These are phyloP conservation scores for Trichosporon coremiiforme DNA, from an alignment of 1,284 basidiomycete genomes.

Conservation along the genomic window DNA sequence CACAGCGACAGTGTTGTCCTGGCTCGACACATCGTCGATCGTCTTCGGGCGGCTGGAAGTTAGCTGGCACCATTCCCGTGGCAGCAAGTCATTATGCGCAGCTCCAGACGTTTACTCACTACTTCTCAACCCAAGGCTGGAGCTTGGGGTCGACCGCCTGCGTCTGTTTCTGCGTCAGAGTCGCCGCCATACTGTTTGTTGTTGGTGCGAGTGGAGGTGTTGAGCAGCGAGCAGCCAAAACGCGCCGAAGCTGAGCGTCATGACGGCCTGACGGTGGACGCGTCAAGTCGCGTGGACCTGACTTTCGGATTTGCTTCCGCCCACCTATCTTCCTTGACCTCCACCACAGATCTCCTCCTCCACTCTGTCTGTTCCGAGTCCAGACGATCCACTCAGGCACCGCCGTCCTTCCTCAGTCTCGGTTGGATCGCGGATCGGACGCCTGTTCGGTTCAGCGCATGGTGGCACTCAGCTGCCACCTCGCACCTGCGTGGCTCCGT, in stretches of 20 bases:
- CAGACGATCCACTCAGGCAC: constrained; percentile 6
- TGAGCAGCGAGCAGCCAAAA: not conserved
- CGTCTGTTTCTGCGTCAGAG: constrained; percentile 17
- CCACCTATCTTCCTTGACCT: not conserved
- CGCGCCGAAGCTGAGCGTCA: constrained; percentile 20
- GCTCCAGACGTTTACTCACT: constrained; percentile 61
- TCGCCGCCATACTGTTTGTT: constrained; percentile 20
- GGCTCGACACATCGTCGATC: constrained; percentile 94
- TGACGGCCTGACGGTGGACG: constrained; percentile 18
- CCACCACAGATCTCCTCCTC: not conserved
- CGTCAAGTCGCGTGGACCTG: constrained; percentile 21
- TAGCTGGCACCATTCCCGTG: not conserved
- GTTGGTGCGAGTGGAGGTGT: not conserved
- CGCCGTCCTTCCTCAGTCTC: not conserved
- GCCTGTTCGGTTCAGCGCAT: not conserved
- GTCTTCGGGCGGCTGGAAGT: constrained; percentile 83
- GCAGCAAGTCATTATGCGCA: too few relatives aligned
- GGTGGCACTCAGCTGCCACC: not conserved
- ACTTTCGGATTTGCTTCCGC: constrained; percentile 6
- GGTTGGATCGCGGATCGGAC: not conserved
- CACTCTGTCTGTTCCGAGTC: not conserved
- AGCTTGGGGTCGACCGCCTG: constrained; percentile 62
- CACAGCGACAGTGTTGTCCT: constrained; percentile 93
- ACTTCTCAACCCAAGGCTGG: constrained; percentile 99
- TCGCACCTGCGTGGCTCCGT: not conserved